These are phyloP conservation scores for Scheffersomyces cryptocercus DNA, from an alignment of 1,139 yeast species.

Conservation along the genomic window DNA sequence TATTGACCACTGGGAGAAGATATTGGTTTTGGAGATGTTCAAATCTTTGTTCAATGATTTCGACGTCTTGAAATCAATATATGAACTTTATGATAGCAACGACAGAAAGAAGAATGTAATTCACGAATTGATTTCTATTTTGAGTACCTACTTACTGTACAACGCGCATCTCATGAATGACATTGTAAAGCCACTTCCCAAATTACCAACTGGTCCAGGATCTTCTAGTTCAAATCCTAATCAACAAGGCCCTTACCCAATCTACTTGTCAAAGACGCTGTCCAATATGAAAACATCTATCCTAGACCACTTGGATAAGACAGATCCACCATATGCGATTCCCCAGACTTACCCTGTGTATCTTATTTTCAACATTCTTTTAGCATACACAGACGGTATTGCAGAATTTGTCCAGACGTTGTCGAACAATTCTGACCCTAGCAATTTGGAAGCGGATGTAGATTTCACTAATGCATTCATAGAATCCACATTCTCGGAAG, in stretches of 20 bases:
- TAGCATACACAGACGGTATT: slow-evolving; percentile 66
- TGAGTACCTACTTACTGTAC: slow-evolving; percentile 26
- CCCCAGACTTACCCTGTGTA: slow-evolving; percentile 66
- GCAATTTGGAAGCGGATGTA: slow-evolving; percentile 34
- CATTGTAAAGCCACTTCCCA: slow-evolving; percentile 25
- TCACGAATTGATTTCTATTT: slow-evolving; percentile 55
- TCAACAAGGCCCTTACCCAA: slow-evolving; percentile 3
- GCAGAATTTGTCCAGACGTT: slow-evolving; percentile 54
- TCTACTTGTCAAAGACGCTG: slow-evolving; percentile 23
- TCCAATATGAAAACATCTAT: slow-evolving; percentile 53
- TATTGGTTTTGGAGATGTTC: slow-evolving; percentile 71
- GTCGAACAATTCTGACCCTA: slow-evolving; percentile 26
- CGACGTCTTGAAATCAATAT: slow-evolving; percentile 51
- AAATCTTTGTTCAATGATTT: slow-evolving; percentile 61
- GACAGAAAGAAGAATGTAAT: slow-evolving; percentile 60
- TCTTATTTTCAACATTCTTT: slow-evolving; percentile 56
- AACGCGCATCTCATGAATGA: slow-evolving; percentile 39
- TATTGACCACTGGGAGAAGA: slow-evolving; percentile 60
- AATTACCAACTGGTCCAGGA: slow-evolving; percentile 12
- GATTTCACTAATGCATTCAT: slow-evolving; percentile 43
- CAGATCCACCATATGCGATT: slow-evolving; percentile 62
- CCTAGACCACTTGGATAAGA: slow-evolving; percentile 76
- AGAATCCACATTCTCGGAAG: slow-evolving; percentile 44
- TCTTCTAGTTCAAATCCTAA: slow-evolving; percentile 1
- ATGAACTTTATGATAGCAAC: slow-evolving; percentile 62